Evolutionary conservation across 192 early-diverging fungal species (phyloP), one percentile per base, ranked within the genome.

Genomic region (Cladochytrium replicatum): DNA sequence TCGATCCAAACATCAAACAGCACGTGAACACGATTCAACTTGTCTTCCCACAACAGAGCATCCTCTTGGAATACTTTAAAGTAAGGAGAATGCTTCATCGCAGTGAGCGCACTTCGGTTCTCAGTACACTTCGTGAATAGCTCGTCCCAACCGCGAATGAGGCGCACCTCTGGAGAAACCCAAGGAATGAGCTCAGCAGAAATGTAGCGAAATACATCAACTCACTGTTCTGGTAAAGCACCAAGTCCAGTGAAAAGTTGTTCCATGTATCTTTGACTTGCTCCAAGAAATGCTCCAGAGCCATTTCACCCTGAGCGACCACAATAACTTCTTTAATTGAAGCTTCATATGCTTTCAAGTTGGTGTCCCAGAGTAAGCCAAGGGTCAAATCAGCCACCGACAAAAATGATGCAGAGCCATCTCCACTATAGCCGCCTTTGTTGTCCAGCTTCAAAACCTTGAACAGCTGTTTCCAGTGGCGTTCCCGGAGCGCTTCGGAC

Each of bases 1-100:
- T 98, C 94, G 39, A 97, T 93, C 97, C 97, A 99, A 3, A 97
- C 86, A 72, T 99, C 94, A 60, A 99, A 93, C 31, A 99, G 78
- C 28, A 89, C 72, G 56, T 96, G 91, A 29, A 98, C 78, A 24
- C 92, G 82, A 61, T 91, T 98, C 42, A 99, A 73, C 58, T 91
- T 91, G 52, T 98, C 93, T 61, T 99, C 95, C 92, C 93, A 95
- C 9, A 79, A 57, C 2, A 72, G 59, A 1, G 97, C 95, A 41
- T 98, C 93, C 53, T 99, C 93, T 63, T 98, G 92, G 66, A 99
- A 99, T 27, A 86, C 88, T 65, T 92, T 92, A 70, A 88, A 98
- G 58, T 96, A 95, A 0, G 93, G 93, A 25, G 95, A 98, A 40
- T 86, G 70, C 66, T 88, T 91, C 97, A 99, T 99, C 1, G 95